phyloP scores from a whole-genome alignment of 2,329 filamentous ascomycete species.

The Pseudocercospora cruenta region DNA sequence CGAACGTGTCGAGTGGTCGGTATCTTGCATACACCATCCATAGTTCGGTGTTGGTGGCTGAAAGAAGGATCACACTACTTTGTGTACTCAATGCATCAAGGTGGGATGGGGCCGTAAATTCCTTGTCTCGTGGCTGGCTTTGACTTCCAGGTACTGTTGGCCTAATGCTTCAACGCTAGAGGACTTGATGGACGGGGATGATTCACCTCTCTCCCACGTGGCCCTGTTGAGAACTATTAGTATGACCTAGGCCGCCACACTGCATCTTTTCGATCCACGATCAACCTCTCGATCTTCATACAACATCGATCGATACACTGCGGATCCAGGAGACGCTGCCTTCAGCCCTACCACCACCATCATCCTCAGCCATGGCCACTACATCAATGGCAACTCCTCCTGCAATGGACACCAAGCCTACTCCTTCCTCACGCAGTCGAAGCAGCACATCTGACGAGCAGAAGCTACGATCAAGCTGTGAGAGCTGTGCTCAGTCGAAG shows the following conservation, averaged over 20 bases:
- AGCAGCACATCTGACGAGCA: constrained; percentile 5
- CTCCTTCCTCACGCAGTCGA: neutral
- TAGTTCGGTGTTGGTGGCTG: constrained; percentile 4
- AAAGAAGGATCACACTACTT: constrained; percentile 1
- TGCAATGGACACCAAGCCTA: neutral
- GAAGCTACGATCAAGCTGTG: constrained; percentile 2
- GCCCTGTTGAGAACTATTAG: constrained; percentile 6
- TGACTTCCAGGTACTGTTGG: constrained; percentile 2
- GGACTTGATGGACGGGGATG: neutral
- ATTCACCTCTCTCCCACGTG: neutral
- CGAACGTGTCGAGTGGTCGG: neutral
- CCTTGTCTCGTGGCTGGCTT: neutral
- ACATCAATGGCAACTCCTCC: constrained; percentile 4
- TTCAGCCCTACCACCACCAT: neutral
- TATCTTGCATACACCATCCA: constrained; percentile 2
- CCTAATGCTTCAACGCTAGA: neutral
- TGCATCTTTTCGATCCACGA: neutral
- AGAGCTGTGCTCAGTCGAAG: constrained; percentile 3
- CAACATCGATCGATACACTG: constrained; percentile 2
- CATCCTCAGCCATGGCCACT: neutral
- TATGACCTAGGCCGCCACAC: neutral
- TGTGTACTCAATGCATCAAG: neutral
- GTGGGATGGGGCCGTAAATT: neutral
- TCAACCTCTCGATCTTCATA: neutral
- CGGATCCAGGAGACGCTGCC: neutral